Base-by-base conservation (phyloP, 177 flowering plant genomes). In the Tripterygium wilfordii region DNA sequence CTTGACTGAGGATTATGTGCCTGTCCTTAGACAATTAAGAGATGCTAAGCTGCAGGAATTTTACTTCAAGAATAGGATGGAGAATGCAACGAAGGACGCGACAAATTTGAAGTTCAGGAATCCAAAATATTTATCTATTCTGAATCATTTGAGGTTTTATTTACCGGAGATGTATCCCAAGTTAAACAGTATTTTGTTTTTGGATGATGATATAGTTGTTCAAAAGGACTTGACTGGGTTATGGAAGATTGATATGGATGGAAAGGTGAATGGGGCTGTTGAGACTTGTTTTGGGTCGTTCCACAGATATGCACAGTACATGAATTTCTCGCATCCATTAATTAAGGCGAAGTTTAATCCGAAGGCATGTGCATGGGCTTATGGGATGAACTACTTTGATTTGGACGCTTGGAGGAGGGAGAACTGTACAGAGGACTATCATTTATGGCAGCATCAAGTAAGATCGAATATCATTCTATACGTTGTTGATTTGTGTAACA, bases 191-290 rank as follows among this genome's bases (percentile, higher is more conserved):
- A 70, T 75, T 41, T 54, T 75, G 54, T 72, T 72, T 38, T 36
- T 74, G 54, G 82, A 77, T 51, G 82, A 77, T 44, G 82, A 74
- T 61, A 61, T 77, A 18, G 82, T 77, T 22, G 76, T 77, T 37
- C 77, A 77, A 54, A 72, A 58, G 54, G 82, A 77, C 53, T 45
- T 74, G 51, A 68, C 78, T 10, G 78, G 67, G 33, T 43, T 72
- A 51, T 75, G 80, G 80, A 62, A 66, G 55, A 69, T 75, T 33
- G 70, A 75, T 38, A 68, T 75, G 66, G 73, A 68, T 49, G 78
- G 80, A 20, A 75, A 72, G 45, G 80, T 75, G 37, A 75, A 75
- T 49, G 78, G 80, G 33, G 80, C 78, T 2, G 78, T 72, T 15
- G 80, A 75, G 60, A 72, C 78, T 24, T 72, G 80, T 54, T 75